Percentiles rank a stretch among this genome's conserved stretches.
These are phyloP conservation scores for Chalciporus sp. DNA, from an alignment of 1,284 basidiomycete species.

Conservation along the genomic window DNA sequence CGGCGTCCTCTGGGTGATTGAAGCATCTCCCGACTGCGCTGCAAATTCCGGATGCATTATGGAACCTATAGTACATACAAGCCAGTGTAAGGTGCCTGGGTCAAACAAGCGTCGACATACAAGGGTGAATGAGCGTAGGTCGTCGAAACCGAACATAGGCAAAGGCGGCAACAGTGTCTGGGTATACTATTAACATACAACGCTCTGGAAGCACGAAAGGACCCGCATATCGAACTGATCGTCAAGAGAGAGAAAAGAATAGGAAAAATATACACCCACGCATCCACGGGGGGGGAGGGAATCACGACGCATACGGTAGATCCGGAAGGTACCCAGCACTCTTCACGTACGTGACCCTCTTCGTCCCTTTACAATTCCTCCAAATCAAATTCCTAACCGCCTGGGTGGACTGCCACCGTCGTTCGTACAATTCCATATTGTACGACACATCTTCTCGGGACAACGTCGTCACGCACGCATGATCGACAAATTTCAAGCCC, in stretches of 20 bases:
- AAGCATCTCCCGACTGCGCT: background rate
- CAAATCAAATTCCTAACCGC: constrained; percentile 30
- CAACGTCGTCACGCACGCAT: constrained; percentile 36
- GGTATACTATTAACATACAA: constrained; percentile 26
- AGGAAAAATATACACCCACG: background rate
- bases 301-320: constrained; percentile 19
- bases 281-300: background rate
- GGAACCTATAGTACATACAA: constrained; percentile 1
- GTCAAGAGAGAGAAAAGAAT: constrained; percentile 8
- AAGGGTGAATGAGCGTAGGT: constrained; percentile 21
- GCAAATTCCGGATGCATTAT: background rate
- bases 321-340: constrained; percentile 33
- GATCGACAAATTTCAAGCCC: constrained; percentile 31
- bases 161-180: constrained; percentile 12
- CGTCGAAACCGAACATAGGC: constrained; percentile 14
- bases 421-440: constrained; percentile 35
- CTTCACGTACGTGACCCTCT: constrained; percentile 34
- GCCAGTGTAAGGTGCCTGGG: background rate
- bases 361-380: constrained; percentile 35
- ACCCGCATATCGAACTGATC: constrained; percentile 21
- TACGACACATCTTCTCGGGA: constrained; percentile 36
- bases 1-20: background rate
- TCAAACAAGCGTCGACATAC: constrained; percentile 25
- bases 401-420: constrained; percentile 33
- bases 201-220: constrained; percentile 18